Base-by-base conservation (phyloP, 768 basidiomycete species). In the Pleurotus eryngii region DNA sequence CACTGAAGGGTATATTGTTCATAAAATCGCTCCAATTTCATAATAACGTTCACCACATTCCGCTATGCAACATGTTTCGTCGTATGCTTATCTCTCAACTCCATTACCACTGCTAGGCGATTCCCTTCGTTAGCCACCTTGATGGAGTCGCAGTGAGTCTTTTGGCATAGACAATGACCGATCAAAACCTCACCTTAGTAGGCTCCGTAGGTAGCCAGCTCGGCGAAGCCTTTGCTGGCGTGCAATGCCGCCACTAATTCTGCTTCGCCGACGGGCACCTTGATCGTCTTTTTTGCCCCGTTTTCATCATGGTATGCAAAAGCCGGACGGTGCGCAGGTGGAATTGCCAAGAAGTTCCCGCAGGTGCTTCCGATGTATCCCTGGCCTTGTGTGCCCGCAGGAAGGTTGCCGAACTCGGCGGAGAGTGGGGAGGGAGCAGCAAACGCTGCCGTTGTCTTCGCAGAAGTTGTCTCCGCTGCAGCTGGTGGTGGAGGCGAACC, bases 341-440 rank as follows among this genome's bases (percentile, higher is more conserved):
- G 42, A 27, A 11, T 47, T 56, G 27, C 11, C 43, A 56, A 15
- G 46, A 56, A 56, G 27, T 46, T 24, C 20, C 35, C 26, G 4
- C 55, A 56, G 20, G 24, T 46, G 55, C 55, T 46, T 11, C 43
- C 43, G n/a, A 27, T 56, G 45, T 56, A 56, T 56, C 55, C 55
- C 55, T 56, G 55, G 5, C 55, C 55, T 38, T 56, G 55, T 3
- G 24, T 46, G 3, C 55, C 55, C 11, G 42, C 55, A 24, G 55
- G 55, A 11, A 56, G 55, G 24, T 40, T 37, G 24, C 22, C 20
- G 55, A 56, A 56, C 27, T 56, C 24, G 27, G 39, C 55, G 40
- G 45, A 56, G 55, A 46, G 55, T 56, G 11, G 55, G 55, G 11
- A 56, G 26, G 6, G 55, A 47, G 37, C 55, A 56, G 27, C 55